Base-by-base conservation (phyloP, 495 filamentous ascomycete genomes). In the Penicillium alfredii region DNA sequence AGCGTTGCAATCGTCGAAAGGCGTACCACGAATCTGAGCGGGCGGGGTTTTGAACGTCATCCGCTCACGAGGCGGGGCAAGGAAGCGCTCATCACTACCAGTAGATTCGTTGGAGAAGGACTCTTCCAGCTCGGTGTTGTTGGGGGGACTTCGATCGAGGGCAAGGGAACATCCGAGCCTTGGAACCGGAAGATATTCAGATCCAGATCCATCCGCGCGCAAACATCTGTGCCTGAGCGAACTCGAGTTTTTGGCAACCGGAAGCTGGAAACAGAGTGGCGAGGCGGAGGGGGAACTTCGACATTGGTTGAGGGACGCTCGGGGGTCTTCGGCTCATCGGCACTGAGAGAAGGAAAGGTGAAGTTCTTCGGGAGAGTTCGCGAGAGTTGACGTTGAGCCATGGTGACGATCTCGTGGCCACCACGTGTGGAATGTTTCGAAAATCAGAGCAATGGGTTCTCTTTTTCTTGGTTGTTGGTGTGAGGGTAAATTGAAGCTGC, bases 321-420 rank as follows among this genome's bases (percentile, higher is more conserved):
- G 15, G 78, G 80, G 6, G 79, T 82, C 47, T 60, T 74, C 20
- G 80, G 80, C 30, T 66, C 59, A 25, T 68, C 64, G 34, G 61
- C 57, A 47, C 65, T 64, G 14, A 61, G 53, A 33, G 74, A 77
- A 56, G 78, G 69, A 45, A 80, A 81, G 15, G 68, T 74, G 56
- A 82, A 82, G 58, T 75, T 78, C 33, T 78, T 72, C 14, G 79
- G 79, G 20, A 83, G 69, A 9, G 77, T 80, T 38, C 77, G 78
- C 45, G 77, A 82, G 17, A 80, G 63, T 39, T 68, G 70, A 50
- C 59, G 57, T 47, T 58, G 57, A 40, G 66, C 57, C 72, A 76
- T 75, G 49, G 33, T 60, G 57, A 27, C 35, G 28, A 32, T 45
- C 26, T 37, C 41, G 31, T 37, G 22, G 32, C n/a, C n/a, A n/a